Conservation (phyloP, 2,329 filamentous ascomycete genomes). For the Aureobasidium sp. region DNA sequence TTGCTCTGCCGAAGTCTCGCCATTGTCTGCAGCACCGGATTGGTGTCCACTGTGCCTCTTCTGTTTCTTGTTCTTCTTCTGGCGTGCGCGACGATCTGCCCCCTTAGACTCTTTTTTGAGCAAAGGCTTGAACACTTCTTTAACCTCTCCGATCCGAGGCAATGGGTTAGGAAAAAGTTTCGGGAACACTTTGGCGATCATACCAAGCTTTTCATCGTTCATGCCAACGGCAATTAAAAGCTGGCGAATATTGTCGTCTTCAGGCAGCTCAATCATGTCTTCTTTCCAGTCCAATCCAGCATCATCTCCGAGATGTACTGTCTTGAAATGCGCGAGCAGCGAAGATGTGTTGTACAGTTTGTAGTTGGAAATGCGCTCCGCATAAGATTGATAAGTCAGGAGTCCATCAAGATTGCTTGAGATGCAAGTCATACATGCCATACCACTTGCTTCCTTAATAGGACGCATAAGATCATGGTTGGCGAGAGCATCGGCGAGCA, state of each 20-base stretch:
- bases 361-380: conserved; percentile 32
- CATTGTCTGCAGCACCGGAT: background rate
- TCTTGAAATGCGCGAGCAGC: conserved; percentile 54
- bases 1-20: conserved; percentile 5
- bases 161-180: conserved; percentile 34
- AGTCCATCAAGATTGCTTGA: conserved; percentile 20
- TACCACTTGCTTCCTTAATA: conserved; percentile 38
- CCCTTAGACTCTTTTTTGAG: background rate
- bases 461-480: conserved; percentile 36
- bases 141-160: conserved; percentile 35
- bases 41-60: conserved; percentile 25
- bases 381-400: conserved; percentile 29
- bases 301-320: conserved; percentile 44
- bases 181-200: conserved; percentile 30
- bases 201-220: conserved; percentile 45
- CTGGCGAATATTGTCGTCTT: conserved; percentile 41
- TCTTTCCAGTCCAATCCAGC: conserved; percentile 48
- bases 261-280: conserved; percentile 56
- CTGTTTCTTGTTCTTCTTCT: conserved; percentile 25
- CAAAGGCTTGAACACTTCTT: background rate
- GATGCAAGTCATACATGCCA: conserved; percentile 38
- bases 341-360: conserved; percentile 43
- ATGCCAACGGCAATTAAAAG: conserved; percentile 49
- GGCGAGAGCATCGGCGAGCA: conserved; percentile 44
- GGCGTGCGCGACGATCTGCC: conserved; percentile 21